These are phyloP conservation scores for Eucalyptus erythrocorys DNA, from an alignment of 345 rosid species.

Conservation along the genomic window DNA sequence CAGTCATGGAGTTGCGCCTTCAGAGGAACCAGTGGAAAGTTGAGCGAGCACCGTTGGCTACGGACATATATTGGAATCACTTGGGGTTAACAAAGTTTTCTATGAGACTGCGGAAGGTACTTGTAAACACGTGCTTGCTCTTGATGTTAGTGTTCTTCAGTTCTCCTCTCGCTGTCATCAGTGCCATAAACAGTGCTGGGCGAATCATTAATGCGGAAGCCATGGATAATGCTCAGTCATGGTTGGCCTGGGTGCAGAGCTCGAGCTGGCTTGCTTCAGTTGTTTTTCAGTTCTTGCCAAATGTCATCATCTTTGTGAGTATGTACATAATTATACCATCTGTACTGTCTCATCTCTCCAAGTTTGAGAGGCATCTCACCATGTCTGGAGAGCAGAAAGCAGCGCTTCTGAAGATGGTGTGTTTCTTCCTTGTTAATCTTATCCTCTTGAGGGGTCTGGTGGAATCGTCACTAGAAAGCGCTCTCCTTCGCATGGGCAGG, in stretches of 20 bases:
- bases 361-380: slow-evolving; percentile 86
- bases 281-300: slow-evolving; percentile 86
- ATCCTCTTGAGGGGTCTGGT: slow-evolving; percentile 78
- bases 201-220: slow-evolving; percentile 90
- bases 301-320: slow-evolving; percentile 82
- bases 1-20: slow-evolving; percentile 66
- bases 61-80: slow-evolving; percentile 97
- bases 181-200: slow-evolving; percentile 76
- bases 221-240: slow-evolving; percentile 74
- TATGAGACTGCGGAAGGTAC: slow-evolving; percentile 49
- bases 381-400: slow-evolving; percentile 92
- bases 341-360: slow-evolving; percentile 82
- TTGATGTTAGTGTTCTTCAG: slow-evolving; percentile 86
- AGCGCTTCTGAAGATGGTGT: slow-evolving; percentile 94
- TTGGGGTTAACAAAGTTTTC: slow-evolving; percentile 79
- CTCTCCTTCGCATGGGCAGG: slow-evolving; percentile 79
- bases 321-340: slow-evolving; percentile 93
- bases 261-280: slow-evolving; percentile 92
- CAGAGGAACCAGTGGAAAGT: slow-evolving; percentile 99
- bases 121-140: slow-evolving; percentile 76
- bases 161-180: slow-evolving; percentile 84
- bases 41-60: slow-evolving; percentile 88
- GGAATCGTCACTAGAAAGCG: slow-evolving; percentile 80
- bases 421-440: slow-evolving; percentile 96
- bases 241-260: slow-evolving; percentile 92